A percentile compares a stretch with the other conserved stretches of the same genome.
phyloP scores from a whole-genome alignment of 2,329 filamentous ascomycete genomes.

The Fusarium pilosicola region DNA sequence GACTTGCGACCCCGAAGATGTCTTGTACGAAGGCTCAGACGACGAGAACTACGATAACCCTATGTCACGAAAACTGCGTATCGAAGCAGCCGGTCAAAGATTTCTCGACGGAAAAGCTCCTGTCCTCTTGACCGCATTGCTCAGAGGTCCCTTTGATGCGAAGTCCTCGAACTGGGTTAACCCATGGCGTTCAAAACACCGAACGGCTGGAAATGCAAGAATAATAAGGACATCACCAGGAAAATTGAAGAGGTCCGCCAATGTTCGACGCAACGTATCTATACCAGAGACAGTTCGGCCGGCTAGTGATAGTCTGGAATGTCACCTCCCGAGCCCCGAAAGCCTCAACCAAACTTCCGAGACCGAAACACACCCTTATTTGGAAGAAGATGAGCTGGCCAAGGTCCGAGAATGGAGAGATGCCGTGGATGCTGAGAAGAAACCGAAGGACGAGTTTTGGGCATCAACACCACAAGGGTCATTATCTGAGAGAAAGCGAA shows the following conservation, averaged over 20 bases:
- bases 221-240: conserved; percentile 28
- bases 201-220: conserved; percentile 25
- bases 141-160: conserved; percentile 69
- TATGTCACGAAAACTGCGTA: conserved; percentile 60
- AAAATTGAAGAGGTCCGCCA: conserved; percentile 27
- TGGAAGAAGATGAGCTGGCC: conserved; percentile 47
- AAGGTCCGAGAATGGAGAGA: conserved; percentile 49
- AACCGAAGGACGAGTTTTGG: conserved; percentile 37
- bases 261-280: conserved; percentile 20
- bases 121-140: conserved; percentile 66
- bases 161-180: conserved; percentile 46
- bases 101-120: conserved; percentile 68
- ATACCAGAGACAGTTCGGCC: conserved; percentile 27
- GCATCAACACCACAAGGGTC: conserved; percentile 26
- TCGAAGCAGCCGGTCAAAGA: conserved; percentile 67
- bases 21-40: conserved; percentile 67
- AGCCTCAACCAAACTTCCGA: conserved; percentile 51
- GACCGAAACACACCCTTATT: conserved; percentile 43
- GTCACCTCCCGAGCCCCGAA: conserved; percentile 56
- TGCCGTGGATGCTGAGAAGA: conserved; percentile 24
- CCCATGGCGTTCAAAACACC: conserved; percentile 48
- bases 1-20: conserved; percentile 54
- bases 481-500: conserved; percentile 39
- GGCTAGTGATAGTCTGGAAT: conserved; percentile 43
- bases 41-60: conserved; percentile 62